phyloP scores from a whole-genome alignment of 2,329 filamentous ascomycete genomes.

The Boeremia exigua region DNA sequence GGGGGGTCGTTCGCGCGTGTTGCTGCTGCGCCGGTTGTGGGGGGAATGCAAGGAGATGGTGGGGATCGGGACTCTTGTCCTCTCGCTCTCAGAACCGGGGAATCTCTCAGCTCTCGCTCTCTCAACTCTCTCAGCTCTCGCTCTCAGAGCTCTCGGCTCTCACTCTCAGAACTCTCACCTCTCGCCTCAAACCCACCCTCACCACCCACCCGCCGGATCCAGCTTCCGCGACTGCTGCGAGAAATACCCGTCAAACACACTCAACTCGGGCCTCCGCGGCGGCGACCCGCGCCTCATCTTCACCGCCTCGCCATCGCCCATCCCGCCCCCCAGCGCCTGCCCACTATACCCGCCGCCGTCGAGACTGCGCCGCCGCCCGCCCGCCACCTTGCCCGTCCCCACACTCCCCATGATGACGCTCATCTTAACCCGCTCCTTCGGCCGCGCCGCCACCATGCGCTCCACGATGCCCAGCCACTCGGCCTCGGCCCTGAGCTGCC shows the following conservation, averaged over 20 bases:
- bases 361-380: conserved; percentile 42
- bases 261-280: conserved; percentile 38
- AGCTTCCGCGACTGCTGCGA: conserved; percentile 38
- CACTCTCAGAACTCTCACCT: background rate
- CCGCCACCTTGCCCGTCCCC: conserved; percentile 36
- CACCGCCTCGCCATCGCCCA: too few species aligned
- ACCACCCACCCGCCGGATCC: conserved; percentile 32
- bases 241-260: conserved; percentile 46
- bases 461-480: conserved; percentile 47
- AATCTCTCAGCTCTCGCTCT: background rate
- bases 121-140: background rate
- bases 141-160: background rate
- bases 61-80: background rate
- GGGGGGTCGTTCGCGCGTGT: too few species aligned
- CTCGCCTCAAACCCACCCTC: conserved; percentile 1
- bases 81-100: too few species aligned
- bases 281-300: background rate
- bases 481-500: conserved; percentile 43
- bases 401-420: conserved; percentile 35
- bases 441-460: conserved; percentile 43
- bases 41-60: background rate
- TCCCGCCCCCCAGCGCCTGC: conserved; percentile 14
- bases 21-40: background rate
- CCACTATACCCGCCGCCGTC: conserved; percentile 45
- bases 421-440: conserved; percentile 46